These are phyloP conservation scores for Seiridium unicorne DNA, from an alignment of 2,329 filamentous ascomycete genomes.

Conservation along the genomic window DNA sequence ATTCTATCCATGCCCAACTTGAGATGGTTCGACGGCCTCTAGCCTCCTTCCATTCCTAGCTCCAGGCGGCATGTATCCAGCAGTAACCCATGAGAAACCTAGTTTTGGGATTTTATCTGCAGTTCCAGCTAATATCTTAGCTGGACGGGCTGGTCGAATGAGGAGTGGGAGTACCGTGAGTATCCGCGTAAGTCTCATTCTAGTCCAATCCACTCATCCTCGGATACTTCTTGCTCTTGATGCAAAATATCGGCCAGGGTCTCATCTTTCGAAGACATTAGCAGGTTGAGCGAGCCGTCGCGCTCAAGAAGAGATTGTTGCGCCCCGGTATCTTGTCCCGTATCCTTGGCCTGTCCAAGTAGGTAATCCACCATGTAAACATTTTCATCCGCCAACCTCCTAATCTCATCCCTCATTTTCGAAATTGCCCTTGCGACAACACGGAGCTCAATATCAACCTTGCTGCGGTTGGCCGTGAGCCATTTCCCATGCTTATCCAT, in stretches of 20 bases:
- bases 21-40: too few relatives aligned
- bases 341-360: constrained; percentile 44
- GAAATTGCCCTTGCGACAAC: constrained; percentile 78
- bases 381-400: constrained; percentile 82
- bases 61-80: too few relatives aligned
- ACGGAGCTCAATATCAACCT: constrained; percentile 81
- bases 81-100: too few relatives aligned
- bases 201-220: constrained; percentile 29
- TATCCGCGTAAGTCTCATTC: constrained; percentile 17
- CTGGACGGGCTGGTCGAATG: too few relatives aligned
- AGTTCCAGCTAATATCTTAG: too few relatives aligned
- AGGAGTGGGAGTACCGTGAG: too few relatives aligned
- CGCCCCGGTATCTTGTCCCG: constrained; percentile 9
- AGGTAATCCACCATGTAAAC: constrained; percentile 87
- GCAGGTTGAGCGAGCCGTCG: constrained; percentile 20
- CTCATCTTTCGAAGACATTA: constrained; percentile 16
- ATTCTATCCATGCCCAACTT: too few relatives aligned
- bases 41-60: too few relatives aligned
- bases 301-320: constrained; percentile 12
- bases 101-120: too few relatives aligned
- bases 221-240: constrained; percentile 19
- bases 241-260: constrained; percentile 15
- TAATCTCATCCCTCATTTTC: constrained; percentile 78
- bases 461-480: constrained; percentile 76
- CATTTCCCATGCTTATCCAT: constrained; percentile 82